phyloP scores from a whole-genome alignment of 768 basidiomycete species.

The Boletus rubescentipes region DNA sequence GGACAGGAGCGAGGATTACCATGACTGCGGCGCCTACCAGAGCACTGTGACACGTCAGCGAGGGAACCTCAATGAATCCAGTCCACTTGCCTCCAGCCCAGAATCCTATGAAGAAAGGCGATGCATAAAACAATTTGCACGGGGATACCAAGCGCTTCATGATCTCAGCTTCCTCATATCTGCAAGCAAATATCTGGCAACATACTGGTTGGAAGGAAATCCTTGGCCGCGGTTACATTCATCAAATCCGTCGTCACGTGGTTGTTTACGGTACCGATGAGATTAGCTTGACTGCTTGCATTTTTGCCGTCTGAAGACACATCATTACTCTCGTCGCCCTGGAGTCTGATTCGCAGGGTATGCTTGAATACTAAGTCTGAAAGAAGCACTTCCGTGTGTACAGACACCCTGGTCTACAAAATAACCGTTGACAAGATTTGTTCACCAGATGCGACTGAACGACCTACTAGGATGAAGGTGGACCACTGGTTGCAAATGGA shows the following conservation, averaged over 20 bases:
- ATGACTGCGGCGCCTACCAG: conserved; percentile 57
- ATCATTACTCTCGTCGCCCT: conserved; percentile 2
- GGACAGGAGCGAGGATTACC: conserved; percentile 53
- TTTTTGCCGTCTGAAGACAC: neutral
- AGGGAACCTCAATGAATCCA: conserved; percentile 26
- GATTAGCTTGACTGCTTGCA: conserved; percentile 38
- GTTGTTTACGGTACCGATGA: conserved; percentile 79
- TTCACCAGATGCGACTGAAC: neutral
- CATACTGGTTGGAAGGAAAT: conserved; percentile 9
- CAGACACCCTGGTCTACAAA: conserved; percentile 40
- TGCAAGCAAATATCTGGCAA: no score
- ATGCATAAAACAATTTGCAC: conserved; percentile 2
- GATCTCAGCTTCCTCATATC: conserved; percentile 34
- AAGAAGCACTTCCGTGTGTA: conserved; percentile 51
- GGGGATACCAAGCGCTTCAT: conserved; percentile 4
- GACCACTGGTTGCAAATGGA: conserved; percentile 53
- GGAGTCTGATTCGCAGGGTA: conserved; percentile 53
- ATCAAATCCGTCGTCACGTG: conserved; percentile 51
- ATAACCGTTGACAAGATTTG: neutral
- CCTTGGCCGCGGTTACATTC: conserved; percentile 11
- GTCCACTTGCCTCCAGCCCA: conserved; percentile 10
- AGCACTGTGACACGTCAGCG: conserved; percentile 45
- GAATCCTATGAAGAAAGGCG: conserved; percentile 3
- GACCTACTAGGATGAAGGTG: conserved; percentile 34
- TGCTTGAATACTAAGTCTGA: conserved; percentile 55